Conservation (phyloP, 768 basidiomycete genomes). For the Boletus sp. region DNA sequence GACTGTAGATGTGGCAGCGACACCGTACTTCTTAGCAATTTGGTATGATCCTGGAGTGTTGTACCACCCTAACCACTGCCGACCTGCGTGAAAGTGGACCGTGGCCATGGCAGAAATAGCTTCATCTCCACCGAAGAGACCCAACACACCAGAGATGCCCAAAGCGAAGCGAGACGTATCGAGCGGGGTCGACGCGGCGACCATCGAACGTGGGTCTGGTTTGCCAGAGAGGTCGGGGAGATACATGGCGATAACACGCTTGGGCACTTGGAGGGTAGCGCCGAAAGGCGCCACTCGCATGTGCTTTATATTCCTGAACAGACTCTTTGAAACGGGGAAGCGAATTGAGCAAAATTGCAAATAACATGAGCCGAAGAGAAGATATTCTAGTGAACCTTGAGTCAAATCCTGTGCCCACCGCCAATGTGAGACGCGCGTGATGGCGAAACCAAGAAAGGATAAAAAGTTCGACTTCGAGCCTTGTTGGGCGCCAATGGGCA, state of each 20-base stretch:
- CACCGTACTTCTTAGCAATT: conserved; percentile 26
- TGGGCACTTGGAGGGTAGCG: neutral
- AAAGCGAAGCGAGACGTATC: conserved; percentile 8
- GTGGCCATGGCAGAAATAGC: conserved; percentile 32
- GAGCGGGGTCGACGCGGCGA: neutral
- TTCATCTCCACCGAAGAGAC: conserved; percentile 33
- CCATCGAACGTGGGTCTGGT: neutral
- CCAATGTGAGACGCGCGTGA: too few species aligned
- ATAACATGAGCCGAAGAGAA: too few species aligned
- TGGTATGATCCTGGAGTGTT: neutral
- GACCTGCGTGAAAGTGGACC: conserved; percentile 23
- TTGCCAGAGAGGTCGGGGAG: neutral
- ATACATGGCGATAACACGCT: neutral
- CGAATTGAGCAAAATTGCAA: too few species aligned
- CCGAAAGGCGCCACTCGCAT: too few species aligned
- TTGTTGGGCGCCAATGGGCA: too few species aligned
- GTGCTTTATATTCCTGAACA: too few species aligned
- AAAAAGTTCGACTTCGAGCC: neutral
- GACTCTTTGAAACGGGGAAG: neutral
- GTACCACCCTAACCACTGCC: conserved; percentile 32
- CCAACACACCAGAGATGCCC: conserved; percentile 25
- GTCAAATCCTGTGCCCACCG: too few species aligned
- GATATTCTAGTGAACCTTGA: too few species aligned
- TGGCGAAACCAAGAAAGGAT: neutral
- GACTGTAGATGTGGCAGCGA: conserved; percentile 14